Evolutionary conservation across 768 basidiomycete species (phyloP), one percentile per base, ranked within the genome.

Genomic region (Coprinopsis strossmayeri): DNA sequence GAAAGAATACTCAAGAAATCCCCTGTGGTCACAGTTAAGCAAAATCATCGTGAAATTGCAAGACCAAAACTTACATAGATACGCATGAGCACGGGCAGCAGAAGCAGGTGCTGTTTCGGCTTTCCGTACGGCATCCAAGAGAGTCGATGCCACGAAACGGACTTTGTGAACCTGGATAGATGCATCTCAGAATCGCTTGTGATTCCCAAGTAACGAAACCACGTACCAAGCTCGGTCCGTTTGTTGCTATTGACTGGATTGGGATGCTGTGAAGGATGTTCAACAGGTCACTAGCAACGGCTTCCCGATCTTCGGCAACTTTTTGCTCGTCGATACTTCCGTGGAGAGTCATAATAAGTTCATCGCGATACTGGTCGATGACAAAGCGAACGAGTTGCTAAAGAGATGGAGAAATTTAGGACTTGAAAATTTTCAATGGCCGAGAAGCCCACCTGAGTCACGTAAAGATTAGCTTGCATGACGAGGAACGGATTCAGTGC

Each of bases 351-450:
- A 74, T 70, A 42, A 89, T 62, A 21, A 95, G 76, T 64, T 95
- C 90, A 53, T 94, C 87, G 4, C 89, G 84, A 61, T 94, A 94
- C 65, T 92, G 91, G 56, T 93, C 87, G 45, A 90, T 87, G 53
- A 94, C 89, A 57, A 91, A 92, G 48, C 92, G 87, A 49, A 90
- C 90, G 42, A 92, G 78, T 91, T 94, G 91, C 90, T 94, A 55
- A n/a, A n/a, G 39, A 39, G 26, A 37, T 41, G n/a, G 34, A 24
- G 20, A 34, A 23, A 45, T 44, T 5, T 11, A 38, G 35, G 5
- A 11, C 5, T 18, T 18, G 9, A 10, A 17, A 5, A 18, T 18
- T 5, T 38, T 18, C 35, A 18, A 18, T 10, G 17, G 35, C 9
- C 18, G 3, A 35, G 34, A 32, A 12, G 47, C 75, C 51, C 53